phyloP scores from a whole-genome alignment of 768 basidiomycete genomes.

The Lyophyllum semitale region DNA sequence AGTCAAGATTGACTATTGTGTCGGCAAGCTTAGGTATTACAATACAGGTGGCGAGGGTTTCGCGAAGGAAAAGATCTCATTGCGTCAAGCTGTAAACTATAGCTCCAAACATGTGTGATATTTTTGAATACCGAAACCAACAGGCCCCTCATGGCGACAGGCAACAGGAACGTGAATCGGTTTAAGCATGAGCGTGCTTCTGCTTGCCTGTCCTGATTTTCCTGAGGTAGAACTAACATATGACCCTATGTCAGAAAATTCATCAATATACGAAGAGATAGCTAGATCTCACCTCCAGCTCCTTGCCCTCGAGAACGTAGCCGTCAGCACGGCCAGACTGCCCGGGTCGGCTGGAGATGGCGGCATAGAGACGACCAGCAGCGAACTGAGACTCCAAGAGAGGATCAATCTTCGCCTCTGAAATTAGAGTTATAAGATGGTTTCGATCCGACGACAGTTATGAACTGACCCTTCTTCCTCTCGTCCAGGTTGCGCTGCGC shows the following conservation, averaged over 20 bases:
- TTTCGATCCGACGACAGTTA: not conserved
- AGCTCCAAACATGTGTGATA: constrained; percentile 14
- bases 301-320: constrained; percentile 97
- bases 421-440: constrained; percentile 2
- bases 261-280: not conserved
- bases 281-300: constrained; percentile 79
- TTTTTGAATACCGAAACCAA: constrained; percentile 13
- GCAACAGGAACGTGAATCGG: not conserved
- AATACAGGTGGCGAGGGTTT: not conserved
- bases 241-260: constrained; percentile 20
- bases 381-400: constrained; percentile 88
- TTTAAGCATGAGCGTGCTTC: constrained; percentile 77
- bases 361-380: constrained; percentile 94
- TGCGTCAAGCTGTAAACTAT: constrained; percentile 7
- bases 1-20: not conserved
- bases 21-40: not conserved
- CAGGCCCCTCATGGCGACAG: not conserved
- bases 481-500: constrained; percentile 84
- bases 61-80: constrained; percentile 6
- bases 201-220: constrained; percentile 93
- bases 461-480: constrained; percentile 79
- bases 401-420: constrained; percentile 89
- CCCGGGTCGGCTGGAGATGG: constrained; percentile 92
- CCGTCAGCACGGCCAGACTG: constrained; percentile 97
- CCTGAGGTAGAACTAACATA: constrained; percentile 84